A percentile compares a stretch with the other conserved stretches of the same genome.
These are phyloP conservation scores for Clonostachys solani DNA, from an alignment of 2,329 filamentous ascomycete genomes.

Conservation along the genomic window DNA sequence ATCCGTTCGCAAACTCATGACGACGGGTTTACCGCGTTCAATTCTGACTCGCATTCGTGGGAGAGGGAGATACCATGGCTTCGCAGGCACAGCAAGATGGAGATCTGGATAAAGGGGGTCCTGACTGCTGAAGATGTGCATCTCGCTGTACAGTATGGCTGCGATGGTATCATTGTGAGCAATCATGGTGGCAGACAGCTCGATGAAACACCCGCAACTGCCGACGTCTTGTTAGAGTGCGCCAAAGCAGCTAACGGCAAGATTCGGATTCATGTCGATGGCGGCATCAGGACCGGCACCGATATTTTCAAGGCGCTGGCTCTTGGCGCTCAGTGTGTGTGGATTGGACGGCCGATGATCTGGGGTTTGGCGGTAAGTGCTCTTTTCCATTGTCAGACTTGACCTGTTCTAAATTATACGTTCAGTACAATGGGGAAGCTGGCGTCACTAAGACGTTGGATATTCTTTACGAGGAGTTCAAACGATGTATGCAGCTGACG, in stretches of 20 bases:
- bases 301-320: conserved; percentile 18
- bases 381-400: not conserved
- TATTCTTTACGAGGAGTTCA: not conserved
- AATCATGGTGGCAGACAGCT: conserved; percentile 44
- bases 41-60: conserved; percentile 32
- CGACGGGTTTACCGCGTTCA: conserved; percentile 5
- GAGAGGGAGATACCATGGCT: conserved; percentile 47
- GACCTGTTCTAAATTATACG: conserved; percentile 1
- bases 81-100: conserved; percentile 37
- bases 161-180: conserved; percentile 20
- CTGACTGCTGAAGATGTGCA: conserved; percentile 32
- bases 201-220: conserved; percentile 35
- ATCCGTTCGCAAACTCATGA: not conserved
- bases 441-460: not conserved
- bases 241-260: conserved; percentile 38
- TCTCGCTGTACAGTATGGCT: conserved; percentile 17
- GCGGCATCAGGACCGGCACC: conserved; percentile 15
- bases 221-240: conserved; percentile 35
- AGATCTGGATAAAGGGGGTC: conserved; percentile 43
- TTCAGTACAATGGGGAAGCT: not conserved
- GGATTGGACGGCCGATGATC: conserved; percentile 26
- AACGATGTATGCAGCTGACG: not conserved
- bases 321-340: conserved; percentile 14
- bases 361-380: conserved; percentile 8
- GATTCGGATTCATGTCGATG: conserved; percentile 13